Base-by-base conservation (phyloP, 371 early-diverging fungal genomes). In the Mucor sp. region DNA sequence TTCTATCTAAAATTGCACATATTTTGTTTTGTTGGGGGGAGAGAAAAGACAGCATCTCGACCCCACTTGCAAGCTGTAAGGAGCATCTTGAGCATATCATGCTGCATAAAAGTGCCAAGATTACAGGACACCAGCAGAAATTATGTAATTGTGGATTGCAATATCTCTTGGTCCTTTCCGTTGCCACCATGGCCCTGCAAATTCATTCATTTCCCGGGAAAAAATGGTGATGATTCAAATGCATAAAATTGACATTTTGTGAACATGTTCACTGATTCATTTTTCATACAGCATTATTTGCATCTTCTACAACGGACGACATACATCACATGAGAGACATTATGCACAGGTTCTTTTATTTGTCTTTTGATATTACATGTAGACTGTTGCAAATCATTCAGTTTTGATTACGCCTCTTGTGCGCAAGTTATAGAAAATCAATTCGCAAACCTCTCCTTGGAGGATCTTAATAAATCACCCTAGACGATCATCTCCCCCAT, bases 91-190 rank as follows among this genome's bases (percentile, higher is more conserved):
- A 37, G 15, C 32, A 44, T 44, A 19, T n/a, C 44, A 44, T 44
- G 19, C 15, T 58, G 58, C 43, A 60, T 60, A 41, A 60, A 14
- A 39, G 43, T 60, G 60, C 60, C 63, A 63, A 57, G 56, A 64
- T 33, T 32, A 33, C 23, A 50, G 37, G 48, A 35, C 14, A 6
- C 3, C 9, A 33, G 33, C 28, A 60, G 39, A 48, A 32, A 48
- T 28, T 32, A 57, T 57, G 43, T 47, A 47, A 43, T 44, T 44
- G 19, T 44, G 44, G 19, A 44, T 44, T 44, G 7, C 6, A 19
- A 7, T 6, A 44, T n/a, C n/a, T 44, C 57, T 57, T 53, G 27
- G 53, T 47, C 27, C 1, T 27, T 53, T 50, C 35, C 35, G 15
- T 50, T 35, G 48, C 33, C 53, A 32, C 50, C 27, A 32, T 23